Evolutionary conservation across 192 early-diverging fungal genomes (phyloP), one percentile per base, ranked within the genome.

Genomic region (Podila clonocystis): DNA sequence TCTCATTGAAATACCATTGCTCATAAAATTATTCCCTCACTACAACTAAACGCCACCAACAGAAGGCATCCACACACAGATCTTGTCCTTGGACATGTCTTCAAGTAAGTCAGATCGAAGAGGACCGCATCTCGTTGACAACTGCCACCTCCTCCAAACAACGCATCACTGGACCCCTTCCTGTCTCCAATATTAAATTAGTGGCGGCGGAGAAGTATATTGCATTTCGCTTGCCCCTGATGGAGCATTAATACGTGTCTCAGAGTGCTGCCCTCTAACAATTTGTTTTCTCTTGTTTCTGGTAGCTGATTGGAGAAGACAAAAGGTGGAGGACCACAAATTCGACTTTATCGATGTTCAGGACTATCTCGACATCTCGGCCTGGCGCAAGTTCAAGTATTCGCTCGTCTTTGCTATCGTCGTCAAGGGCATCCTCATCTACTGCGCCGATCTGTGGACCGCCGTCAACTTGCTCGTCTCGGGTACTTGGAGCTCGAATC

Each of bases 281-380:
- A 19, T 36, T 30, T 26, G 1, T 36, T 13, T 45, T 26, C 13
- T 19, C 38, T 2, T 19, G 15, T 49, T 15, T 28, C 72, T 63
- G 61, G 61, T 65, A 15, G 86, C 91, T 19, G 89, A 91, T 41
- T 94, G 95, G 94, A 94, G 93, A 84, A 83, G 93, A 57, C 91
- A 94, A 73, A 84, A 90, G 50, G 89, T 94, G 15, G 67, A 85
- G 65, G 95, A 95, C 83, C 93, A 95, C 85, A 95, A 94, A 82
- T 96, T 95, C 74, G 94, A 95, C 84, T 94, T 91, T 76, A 86
- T 96, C 61, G 92, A 96, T 67, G 86, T 94, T 13, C 89, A 94
- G 15, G 92, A 94, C 67, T 95, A 93, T 85, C 36, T 83, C n/a
- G 75, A 86, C 36, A 71, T 67, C 3, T 84, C 73, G 3, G 85